Conservation (phyloP, 768 basidiomycete species). For the Stropharia rugosoannulata region DNA sequence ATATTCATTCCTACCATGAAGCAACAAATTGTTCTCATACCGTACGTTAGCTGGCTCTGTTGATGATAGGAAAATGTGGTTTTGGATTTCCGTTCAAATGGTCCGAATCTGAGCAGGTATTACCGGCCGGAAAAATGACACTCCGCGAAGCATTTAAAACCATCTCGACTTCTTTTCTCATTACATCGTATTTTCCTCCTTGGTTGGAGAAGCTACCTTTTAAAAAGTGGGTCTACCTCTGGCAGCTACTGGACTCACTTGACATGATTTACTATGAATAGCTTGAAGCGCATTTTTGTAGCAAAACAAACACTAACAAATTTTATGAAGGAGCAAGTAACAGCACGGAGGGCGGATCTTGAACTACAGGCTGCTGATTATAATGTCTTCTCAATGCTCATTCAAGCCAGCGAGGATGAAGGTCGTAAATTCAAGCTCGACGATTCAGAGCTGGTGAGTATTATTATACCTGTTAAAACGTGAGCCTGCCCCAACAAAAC, state of each 20-base stretch:
- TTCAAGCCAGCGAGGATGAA: conserved; percentile 40
- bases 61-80: conserved; percentile 44
- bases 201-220: conserved; percentile 35
- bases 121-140: conserved; percentile 37
- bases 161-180: conserved; percentile 27
- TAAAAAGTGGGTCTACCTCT: conserved; percentile 23
- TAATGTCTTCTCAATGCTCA: conserved; percentile 4
- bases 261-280: conserved; percentile 12
- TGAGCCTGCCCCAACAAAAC: not conserved
- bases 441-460: conserved; percentile 38
- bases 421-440: conserved; percentile 35
- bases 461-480: not conserved
- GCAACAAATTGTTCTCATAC: conserved; percentile 6
- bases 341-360: conserved; percentile 28
- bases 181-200: conserved; percentile 28
- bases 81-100: conserved; percentile 46
- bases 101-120: conserved; percentile 31
- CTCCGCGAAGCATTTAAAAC: conserved; percentile 25
- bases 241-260: not conserved
- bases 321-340: conserved; percentile 38
- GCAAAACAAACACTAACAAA: conserved; percentile 27
- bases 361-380: not conserved
- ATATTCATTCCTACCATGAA: not conserved
- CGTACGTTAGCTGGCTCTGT: conserved; percentile 34
- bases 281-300: not conserved